Base-by-base conservation (phyloP, 108 stramenopile genomes). In the Nitzschia sp. region DNA sequence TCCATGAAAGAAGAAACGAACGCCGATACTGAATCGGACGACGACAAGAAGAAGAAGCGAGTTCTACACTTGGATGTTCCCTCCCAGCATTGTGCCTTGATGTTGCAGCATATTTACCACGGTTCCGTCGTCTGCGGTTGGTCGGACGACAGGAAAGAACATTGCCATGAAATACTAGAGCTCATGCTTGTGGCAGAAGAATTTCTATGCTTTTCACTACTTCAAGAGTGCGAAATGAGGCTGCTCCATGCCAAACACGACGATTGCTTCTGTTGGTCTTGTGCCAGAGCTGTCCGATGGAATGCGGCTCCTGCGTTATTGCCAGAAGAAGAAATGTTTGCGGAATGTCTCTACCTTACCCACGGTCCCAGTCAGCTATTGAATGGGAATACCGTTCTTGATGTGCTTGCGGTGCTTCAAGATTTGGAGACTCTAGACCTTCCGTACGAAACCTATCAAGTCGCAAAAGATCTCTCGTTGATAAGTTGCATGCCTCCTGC, bases 141-240 rank as follows among this genome's bases (percentile, higher is more conserved):
- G 66, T 58, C 70, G 0, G 13, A 47, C 70, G 13, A 54, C 67
- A 17, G 33, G 51, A 54, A 46, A 55, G 57, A 70, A 26, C 27
- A 64, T 32, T 81, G 80, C 53, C 48, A 68, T 54, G 81, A 85
- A 27, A 68, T 93, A 4, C 56, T 90, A 35, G 86, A 90, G 11
- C 54, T 90, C n/a, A 76, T 86, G 55, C 19, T 86, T 5, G 25
- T 93, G 31, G 89, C 86, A 9, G 88, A 90, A 78, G 89, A 93
- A 59, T 90, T 79, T 61, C 60, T 93, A 23, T 82, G 82, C 46
- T 84, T 79, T 6, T 75, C 85, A 15, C 63, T 93, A 15, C 34
- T 80, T n/a, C 62, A 83, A 46, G 89, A 93, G 68, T 85, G 83
- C 36, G 92, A 89, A 63, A 85, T 93, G 76, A 62, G 89, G 35